These are phyloP conservation scores for Lentinula boryana DNA, from an alignment of 768 basidiomycete species.

Conservation along the genomic window DNA sequence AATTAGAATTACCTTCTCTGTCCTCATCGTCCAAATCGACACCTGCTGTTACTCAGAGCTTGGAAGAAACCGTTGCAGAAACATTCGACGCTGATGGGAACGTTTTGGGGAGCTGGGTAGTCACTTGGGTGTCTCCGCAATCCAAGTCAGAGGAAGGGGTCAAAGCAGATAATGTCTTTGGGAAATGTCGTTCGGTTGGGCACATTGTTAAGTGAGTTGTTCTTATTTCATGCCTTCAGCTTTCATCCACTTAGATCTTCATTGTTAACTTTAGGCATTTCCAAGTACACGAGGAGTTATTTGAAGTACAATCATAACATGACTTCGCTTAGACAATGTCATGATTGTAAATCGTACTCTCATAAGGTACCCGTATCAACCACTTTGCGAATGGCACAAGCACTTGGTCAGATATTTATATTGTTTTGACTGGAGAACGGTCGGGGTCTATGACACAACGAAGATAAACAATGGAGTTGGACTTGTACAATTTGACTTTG, in stretches of 20 bases:
- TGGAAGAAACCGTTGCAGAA: slow-evolving; percentile 76
- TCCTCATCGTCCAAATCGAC: slow-evolving; percentile 7
- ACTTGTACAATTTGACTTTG: too few species aligned
- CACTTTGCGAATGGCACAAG: too few species aligned
- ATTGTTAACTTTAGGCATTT: slow-evolving; percentile 26
- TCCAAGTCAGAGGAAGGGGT: background rate
- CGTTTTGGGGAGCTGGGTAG: slow-evolving; percentile 72
- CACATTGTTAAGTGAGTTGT: slow-evolving; percentile 54
- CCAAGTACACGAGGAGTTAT: slow-evolving; percentile 42
- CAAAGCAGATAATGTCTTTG: slow-evolving; percentile 38
- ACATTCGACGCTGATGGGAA: slow-evolving; percentile 53
- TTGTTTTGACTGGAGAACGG: too few species aligned
- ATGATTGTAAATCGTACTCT: too few species aligned
- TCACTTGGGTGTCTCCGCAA: slow-evolving; percentile 51
- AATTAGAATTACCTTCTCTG: slow-evolving; percentile 35
- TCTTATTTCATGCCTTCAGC: background rate
- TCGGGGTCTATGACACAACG: too few species aligned
- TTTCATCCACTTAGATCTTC: background rate
- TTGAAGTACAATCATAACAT: slow-evolving; percentile 12
- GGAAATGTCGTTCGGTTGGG: slow-evolving; percentile 60
- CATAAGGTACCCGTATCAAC: too few species aligned
- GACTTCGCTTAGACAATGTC: too few species aligned
- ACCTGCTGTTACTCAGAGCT: slow-evolving; percentile 7
- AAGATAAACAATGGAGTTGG: too few species aligned
- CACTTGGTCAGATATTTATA: too few species aligned